phyloP scores from a whole-genome alignment of 441 rosid genomes.

The Populus tomentosa region DNA sequence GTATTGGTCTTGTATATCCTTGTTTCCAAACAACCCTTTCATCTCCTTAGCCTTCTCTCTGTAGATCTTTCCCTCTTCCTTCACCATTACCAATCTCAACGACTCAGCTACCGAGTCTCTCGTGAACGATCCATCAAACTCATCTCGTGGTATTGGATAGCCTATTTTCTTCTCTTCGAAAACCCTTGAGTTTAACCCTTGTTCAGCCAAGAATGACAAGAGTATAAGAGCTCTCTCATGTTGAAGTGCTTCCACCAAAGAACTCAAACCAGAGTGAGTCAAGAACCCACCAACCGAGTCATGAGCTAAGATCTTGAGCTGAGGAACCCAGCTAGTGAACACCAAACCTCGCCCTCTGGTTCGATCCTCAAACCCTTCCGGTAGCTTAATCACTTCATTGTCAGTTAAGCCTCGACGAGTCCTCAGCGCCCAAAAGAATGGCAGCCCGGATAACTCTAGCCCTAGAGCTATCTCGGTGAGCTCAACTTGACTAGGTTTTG shows the following conservation, averaged over 20 bases:
- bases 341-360: slow-evolving; percentile 3
- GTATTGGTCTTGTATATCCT: background rate
- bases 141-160: slow-evolving; percentile 8
- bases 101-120: slow-evolving; percentile 17
- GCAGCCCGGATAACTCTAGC: slow-evolving; percentile 35
- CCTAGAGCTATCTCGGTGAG: slow-evolving; percentile 44
- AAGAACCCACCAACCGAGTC: slow-evolving; percentile 19
- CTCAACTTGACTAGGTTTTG: slow-evolving; percentile 31
- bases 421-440: slow-evolving; percentile 51
- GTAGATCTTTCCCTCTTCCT: slow-evolving; percentile 9
- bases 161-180: slow-evolving; percentile 20
- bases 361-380: slow-evolving; percentile 13
- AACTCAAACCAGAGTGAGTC: slow-evolving; percentile 14
- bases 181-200: slow-evolving; percentile 13
- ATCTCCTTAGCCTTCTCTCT: slow-evolving; percentile 15
- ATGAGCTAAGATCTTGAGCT: slow-evolving; percentile 11
- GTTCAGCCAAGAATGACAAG: slow-evolving; percentile 13
- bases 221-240: slow-evolving; percentile 9
- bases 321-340: slow-evolving; percentile 15
- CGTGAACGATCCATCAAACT: slow-evolving; percentile 17
- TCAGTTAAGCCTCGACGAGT: slow-evolving; percentile 23
- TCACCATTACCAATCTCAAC: slow-evolving; percentile 13
- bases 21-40: slow-evolving; percentile 16
- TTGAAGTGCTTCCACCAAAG: slow-evolving; percentile 18
- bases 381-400: background rate